These are phyloP conservation scores for Sporothrix luriei DNA, from an alignment of 2,329 filamentous ascomycete species.

Conservation along the genomic window DNA sequence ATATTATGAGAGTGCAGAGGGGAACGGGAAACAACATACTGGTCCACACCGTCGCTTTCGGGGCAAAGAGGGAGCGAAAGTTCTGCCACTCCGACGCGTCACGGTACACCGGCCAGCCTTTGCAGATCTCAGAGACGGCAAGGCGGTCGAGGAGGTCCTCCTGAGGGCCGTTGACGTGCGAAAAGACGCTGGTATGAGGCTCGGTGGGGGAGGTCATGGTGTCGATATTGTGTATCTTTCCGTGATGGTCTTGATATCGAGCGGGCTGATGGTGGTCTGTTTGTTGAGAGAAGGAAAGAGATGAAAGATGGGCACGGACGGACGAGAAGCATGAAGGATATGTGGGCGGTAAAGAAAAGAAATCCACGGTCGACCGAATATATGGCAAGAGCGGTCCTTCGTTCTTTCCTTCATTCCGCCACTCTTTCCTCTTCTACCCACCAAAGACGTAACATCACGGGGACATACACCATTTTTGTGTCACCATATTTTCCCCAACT, in stretches of 20 bases:
- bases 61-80: slow-evolving; percentile 52
- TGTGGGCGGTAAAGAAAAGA: not conserved
- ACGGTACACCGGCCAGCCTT: slow-evolving; percentile 58
- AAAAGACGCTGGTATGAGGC: slow-evolving; percentile 43
- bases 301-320: not conserved
- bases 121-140: slow-evolving; percentile 55
- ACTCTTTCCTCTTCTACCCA: not conserved
- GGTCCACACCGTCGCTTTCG: slow-evolving; percentile 54
- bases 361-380: not conserved
- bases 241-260: too few relatives aligned
- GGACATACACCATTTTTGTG: not conserved
- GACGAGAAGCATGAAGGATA: too few relatives aligned
- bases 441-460: not conserved
- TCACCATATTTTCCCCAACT: not conserved
- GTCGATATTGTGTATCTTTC: not conserved
- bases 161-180: slow-evolving; percentile 50
- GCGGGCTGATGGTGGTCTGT: too few relatives aligned
- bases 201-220: slow-evolving; percentile 36
- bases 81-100: slow-evolving; percentile 57
- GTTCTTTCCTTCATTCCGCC: not conserved
- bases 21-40: slow-evolving; percentile 44
- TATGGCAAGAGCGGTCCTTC: not conserved
- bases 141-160: slow-evolving; percentile 50
- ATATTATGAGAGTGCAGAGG: not conserved
- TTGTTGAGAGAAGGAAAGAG: not conserved